Evolutionary conservation across 768 basidiomycete species (phyloP).

Genomic region (Terana coerulea): DNA sequence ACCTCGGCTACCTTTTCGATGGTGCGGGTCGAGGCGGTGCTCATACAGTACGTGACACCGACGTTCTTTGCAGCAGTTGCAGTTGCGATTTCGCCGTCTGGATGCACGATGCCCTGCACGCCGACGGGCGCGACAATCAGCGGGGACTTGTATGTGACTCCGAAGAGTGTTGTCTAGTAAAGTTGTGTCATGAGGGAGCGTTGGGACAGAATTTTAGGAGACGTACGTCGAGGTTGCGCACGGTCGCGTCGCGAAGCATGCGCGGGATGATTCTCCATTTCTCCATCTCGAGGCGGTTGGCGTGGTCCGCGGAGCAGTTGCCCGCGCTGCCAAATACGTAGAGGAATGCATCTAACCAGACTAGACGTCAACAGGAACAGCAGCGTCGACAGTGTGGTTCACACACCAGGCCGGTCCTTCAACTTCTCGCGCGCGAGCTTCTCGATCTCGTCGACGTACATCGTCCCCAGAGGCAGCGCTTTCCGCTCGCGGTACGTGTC

Average conservation of each 20-base stretch:
- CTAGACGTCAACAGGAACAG: not conserved
- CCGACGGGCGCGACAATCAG: conserved; percentile 74
- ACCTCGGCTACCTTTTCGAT: conserved; percentile 76
- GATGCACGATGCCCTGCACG: conserved; percentile 70
- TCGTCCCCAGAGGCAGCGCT: conserved; percentile 46
- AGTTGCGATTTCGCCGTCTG: conserved; percentile 67
- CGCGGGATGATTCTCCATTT: conserved; percentile 74
- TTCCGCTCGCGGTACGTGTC: conserved; percentile 20
- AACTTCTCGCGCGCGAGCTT: conserved; percentile 58
- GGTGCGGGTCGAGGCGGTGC: conserved; percentile 67
- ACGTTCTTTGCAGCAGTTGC: conserved; percentile 62
- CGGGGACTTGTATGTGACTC: conserved; percentile 57
- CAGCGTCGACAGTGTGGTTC: too few species aligned
- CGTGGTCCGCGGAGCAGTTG: conserved; percentile 57
- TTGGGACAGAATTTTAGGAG: not conserved
- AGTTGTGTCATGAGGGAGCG: not conserved
- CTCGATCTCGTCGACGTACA: conserved; percentile 60
- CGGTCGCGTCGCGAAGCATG: conserved; percentile 64
- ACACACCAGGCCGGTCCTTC: conserved; percentile 53
- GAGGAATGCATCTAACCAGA: conserved; percentile 49
- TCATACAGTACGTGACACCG: conserved; percentile 68
- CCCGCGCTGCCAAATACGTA: conserved; percentile 82
- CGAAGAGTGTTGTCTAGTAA: conserved; percentile 65
- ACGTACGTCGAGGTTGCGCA: conserved; percentile 54
- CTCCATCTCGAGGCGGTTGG: conserved; percentile 61